These are phyloP conservation scores for Entomophthora muscae DNA, from an alignment of 371 early-diverging fungal species.

Conservation along the genomic window DNA sequence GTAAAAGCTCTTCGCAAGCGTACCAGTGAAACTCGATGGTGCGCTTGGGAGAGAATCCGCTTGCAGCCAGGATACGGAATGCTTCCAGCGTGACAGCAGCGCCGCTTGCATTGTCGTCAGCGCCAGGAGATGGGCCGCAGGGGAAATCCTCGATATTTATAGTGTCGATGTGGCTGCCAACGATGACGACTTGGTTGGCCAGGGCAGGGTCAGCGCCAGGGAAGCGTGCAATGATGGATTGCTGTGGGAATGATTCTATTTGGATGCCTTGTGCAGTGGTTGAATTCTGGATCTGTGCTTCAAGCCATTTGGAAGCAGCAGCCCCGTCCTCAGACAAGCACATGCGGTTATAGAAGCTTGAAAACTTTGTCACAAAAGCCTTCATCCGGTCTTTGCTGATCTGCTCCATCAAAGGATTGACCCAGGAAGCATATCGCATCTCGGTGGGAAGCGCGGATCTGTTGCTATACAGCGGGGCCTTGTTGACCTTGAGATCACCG, in stretches of 20 bases:
- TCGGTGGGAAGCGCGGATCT: too few relatives aligned
- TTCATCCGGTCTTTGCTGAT: constrained; percentile 42
- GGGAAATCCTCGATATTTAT: constrained; percentile 65
- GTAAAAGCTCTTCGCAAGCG: constrained; percentile 71
- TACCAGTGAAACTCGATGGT: constrained; percentile 96
- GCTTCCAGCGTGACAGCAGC: constrained; percentile 73
- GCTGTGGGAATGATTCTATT: constrained; percentile 42
- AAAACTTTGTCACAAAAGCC: constrained; percentile 54
- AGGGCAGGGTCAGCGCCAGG: constrained; percentile 31
- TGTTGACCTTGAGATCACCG: too few relatives aligned
- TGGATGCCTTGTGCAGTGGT: constrained; percentile 22
- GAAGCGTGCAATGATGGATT: constrained; percentile 43
- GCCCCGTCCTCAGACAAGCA: constrained; percentile 57
- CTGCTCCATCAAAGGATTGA: too few relatives aligned
- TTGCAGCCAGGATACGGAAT: constrained; percentile 46
- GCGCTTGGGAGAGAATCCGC: constrained; percentile 50
- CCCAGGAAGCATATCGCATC: too few relatives aligned
- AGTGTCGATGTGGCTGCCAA: constrained; percentile 84
- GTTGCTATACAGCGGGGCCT: too few relatives aligned
- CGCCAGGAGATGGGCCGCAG: constrained; percentile 63
- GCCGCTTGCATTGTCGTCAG: constrained; percentile 81
- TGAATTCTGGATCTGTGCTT: constrained; percentile 30
- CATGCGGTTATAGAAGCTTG: constrained; percentile 72
- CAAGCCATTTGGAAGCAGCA: constrained; percentile 60
- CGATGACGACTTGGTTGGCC: constrained; percentile 46